phyloP scores from a whole-genome alignment of 352 stramenopile genomes.

The Phytophthora crassamura region DNA sequence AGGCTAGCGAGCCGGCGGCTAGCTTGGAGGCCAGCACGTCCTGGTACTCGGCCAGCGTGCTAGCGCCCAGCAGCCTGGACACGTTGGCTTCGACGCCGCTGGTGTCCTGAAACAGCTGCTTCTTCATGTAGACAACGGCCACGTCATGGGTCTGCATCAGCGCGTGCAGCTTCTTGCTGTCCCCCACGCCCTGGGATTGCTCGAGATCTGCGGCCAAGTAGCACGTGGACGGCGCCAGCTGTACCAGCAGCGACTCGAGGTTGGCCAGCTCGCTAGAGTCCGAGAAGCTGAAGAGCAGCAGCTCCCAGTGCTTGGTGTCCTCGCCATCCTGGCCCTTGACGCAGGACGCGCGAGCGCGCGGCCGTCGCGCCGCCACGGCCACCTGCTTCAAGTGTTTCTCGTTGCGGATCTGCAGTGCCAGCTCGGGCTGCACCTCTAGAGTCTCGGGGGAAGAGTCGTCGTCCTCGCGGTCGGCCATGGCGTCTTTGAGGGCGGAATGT shows the following conservation, averaged over 20 bases:
- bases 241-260: constrained; percentile 85
- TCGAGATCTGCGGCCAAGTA: constrained; percentile 67
- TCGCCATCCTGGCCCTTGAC: constrained; percentile 73
- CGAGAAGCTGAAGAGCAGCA: constrained; percentile 82
- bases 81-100: constrained; percentile 70
- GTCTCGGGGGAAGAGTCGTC: constrained; percentile 30
- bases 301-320: constrained; percentile 87
- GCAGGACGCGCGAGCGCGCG: constrained; percentile 74
- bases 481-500: background rate
- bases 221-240: constrained; percentile 79
- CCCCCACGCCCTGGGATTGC: constrained; percentile 62
- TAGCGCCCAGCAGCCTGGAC: constrained; percentile 58
- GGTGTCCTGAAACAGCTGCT: constrained; percentile 65
- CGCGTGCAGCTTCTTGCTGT: constrained; percentile 86
- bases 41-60: constrained; percentile 68
- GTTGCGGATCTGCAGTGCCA: constrained; percentile 84
- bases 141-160: constrained; percentile 76
- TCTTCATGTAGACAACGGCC: constrained; percentile 68
- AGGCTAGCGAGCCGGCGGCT: constrained; percentile 69
- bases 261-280: constrained; percentile 87
- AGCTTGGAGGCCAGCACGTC: constrained; percentile 73
- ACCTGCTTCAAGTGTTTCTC: constrained; percentile 86
- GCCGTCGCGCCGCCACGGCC: constrained; percentile 74
- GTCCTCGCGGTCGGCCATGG: constrained; percentile 50
- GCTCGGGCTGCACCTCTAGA: constrained; percentile 52